Conservation (phyloP, 78 protist species). For the Cavenderia fasciculata region DNA sequence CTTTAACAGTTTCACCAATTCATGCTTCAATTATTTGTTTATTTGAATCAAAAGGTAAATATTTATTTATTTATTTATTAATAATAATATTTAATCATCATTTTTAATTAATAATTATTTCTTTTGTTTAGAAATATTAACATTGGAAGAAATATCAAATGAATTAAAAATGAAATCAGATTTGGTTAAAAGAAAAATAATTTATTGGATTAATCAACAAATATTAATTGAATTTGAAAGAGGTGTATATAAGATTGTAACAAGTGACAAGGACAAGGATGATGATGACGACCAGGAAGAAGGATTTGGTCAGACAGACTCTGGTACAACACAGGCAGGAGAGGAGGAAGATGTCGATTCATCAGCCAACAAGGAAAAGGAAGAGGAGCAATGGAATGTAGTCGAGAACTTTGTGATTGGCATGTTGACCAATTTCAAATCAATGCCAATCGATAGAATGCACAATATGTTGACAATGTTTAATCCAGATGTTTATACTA, state of each 20-base stretch:
- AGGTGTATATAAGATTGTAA: not conserved
- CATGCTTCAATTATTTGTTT: slow-evolving; percentile 72
- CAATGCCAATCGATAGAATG: slow-evolving; percentile 77
- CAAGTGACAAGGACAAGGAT: not conserved
- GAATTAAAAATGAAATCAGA: slow-evolving; percentile 24
- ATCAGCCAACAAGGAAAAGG: slow-evolving; percentile 21
- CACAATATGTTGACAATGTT: slow-evolving; percentile 81
- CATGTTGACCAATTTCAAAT: slow-evolving; percentile 81
- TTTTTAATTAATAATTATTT: not conserved
- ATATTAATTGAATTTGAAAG: slow-evolving; percentile 44
- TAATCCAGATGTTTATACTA: slow-evolving; percentile 35
- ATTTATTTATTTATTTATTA: not conserved
- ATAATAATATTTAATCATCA: no score
- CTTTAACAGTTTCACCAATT: slow-evolving; percentile 69
- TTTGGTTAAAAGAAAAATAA: slow-evolving; percentile 30
- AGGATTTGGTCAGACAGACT: not conserved
- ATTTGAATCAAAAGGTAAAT: slow-evolving; percentile 14
- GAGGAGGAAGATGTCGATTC: slow-evolving; percentile 26
- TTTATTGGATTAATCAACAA: slow-evolving; percentile 72
- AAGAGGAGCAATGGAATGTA: slow-evolving; percentile 41
- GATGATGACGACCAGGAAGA: slow-evolving; percentile 2
- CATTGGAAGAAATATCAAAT: slow-evolving; percentile 5
- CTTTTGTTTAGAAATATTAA: not conserved
- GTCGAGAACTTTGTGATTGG: slow-evolving; percentile 70
- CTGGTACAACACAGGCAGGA: not conserved